Base-by-base conservation (phyloP, 2,329 filamentous ascomycete species). In the Sphaceloma murrayae region DNA sequence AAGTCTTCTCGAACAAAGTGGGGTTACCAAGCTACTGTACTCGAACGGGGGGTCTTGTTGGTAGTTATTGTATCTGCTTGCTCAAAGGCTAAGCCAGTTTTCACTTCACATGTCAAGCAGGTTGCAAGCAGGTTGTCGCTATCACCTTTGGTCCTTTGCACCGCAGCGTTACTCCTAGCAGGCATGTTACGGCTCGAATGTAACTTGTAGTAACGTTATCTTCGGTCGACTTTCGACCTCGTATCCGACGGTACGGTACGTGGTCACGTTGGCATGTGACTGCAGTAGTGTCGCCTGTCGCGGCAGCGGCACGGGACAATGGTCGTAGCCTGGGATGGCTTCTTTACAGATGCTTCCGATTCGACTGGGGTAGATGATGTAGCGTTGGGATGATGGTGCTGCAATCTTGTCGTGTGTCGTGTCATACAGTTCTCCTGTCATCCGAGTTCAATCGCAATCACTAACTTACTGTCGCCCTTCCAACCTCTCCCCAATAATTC, bases 321-420 rank as follows among this genome's bases (percentile, higher is more conserved):
- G 36, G 36, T 40, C 30, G 22, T 19, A 24, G 16, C 30, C 36
- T 22, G 36, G 36, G 36, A 22, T 22, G 30, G 36, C 36, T 26
- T n/a, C n/a, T n/a, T n/a, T n/a, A n/a, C n/a, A n/a, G n/a, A n/a
- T n/a, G n/a, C n/a, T n/a, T n/a, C n/a, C n/a, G n/a, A n/a, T n/a
- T n/a, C n/a, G n/a, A n/a, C n/a, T n/a, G n/a, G n/a, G n/a, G n/a
- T n/a, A n/a, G n/a, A n/a, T n/a, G n/a, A n/a, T n/a, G n/a, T n/a
- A n/a, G n/a, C n/a, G n/a, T n/a, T n/a, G n/a, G n/a, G n/a, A n/a
- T n/a, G n/a, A n/a, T n/a, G n/a, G n/a, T n/a, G n/a, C n/a, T n/a
- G n/a, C n/a, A n/a, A n/a, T n/a, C n/a, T n/a, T 29, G 24, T 30
- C 36, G 30, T 40, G 36, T 40, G 36, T 40, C 24, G 30, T n/a